Evolutionary conservation across 208 protist genomes (phyloP).

Genomic region (Leishmania tropica): DNA sequence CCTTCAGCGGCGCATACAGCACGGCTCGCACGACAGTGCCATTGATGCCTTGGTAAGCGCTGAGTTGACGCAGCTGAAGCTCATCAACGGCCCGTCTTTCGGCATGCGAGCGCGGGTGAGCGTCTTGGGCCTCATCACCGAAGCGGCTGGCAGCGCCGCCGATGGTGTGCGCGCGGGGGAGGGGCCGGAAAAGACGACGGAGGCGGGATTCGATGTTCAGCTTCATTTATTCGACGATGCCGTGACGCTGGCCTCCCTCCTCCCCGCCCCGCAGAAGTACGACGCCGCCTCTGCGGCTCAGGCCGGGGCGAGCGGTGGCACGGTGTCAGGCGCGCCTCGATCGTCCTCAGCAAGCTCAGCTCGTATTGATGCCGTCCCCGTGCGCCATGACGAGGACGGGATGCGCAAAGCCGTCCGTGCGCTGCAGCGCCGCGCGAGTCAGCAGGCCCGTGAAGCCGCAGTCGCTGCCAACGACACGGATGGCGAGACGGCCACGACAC

Average conservation of each 20-base stretch:
- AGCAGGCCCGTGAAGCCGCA: slow-evolving; percentile 6
- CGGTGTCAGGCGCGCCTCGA: neutral
- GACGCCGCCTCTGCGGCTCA: neutral
- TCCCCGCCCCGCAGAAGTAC: slow-evolving; percentile 1
- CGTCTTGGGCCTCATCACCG: slow-evolving; percentile 57
- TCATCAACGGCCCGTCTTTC: slow-evolving; percentile 77
- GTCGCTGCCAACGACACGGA: neutral
- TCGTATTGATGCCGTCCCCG: slow-evolving; percentile 54
- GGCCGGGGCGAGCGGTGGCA: neutral
- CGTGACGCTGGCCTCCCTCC: slow-evolving; percentile 6
- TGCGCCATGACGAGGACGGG: slow-evolving; percentile 76
- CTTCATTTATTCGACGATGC: slow-evolving; percentile 73
- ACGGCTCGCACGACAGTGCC: slow-evolving; percentile 81
- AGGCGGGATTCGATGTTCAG: slow-evolving; percentile 17
- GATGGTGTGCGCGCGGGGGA: neutral
- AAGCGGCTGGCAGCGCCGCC: slow-evolving; percentile 18
- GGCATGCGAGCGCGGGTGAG: slow-evolving; percentile 64
- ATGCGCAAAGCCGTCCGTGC: slow-evolving; percentile 72
- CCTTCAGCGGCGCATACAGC: slow-evolving; percentile 85
- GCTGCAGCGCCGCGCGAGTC: slow-evolving; percentile 35
- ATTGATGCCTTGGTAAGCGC: slow-evolving; percentile 84
- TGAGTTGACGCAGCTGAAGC: slow-evolving; percentile 84
- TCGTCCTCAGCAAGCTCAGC: neutral
- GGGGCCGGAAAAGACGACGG: neutral
- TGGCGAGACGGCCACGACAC: neutral